A percentile compares a stretch with the other conserved stretches of the same genome.
Evolutionary conservation across 441 rosid species (phyloP).

Genomic region (Geranium incanum): DNA sequence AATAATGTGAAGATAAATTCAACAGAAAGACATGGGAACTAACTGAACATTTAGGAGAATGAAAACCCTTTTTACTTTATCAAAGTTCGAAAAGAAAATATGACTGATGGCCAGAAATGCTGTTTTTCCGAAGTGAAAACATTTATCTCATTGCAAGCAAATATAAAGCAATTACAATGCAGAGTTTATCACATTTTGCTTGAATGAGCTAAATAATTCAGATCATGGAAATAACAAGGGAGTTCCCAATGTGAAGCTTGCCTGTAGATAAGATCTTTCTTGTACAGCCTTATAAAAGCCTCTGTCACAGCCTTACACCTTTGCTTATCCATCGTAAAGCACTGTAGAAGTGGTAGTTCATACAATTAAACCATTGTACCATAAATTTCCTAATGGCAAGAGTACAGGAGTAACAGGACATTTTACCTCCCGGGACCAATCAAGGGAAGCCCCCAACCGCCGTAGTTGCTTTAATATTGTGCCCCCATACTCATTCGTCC

Average conservation of each 20-base stretch:
- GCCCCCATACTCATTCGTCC: constrained; percentile 73
- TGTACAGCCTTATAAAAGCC: constrained; percentile 62
- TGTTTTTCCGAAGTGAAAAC: no score
- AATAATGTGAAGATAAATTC: not conserved
- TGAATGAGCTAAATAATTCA: not conserved
- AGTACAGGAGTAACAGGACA: not conserved
- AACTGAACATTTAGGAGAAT: not conserved
- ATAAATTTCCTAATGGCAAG: not conserved
- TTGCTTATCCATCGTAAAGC: constrained; percentile 89
- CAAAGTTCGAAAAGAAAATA: not conserved
- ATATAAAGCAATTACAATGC: no score
- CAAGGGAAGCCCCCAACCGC: constrained; percentile 81
- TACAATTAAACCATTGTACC: no score
- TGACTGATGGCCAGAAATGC: no score
- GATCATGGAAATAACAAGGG: not conserved
- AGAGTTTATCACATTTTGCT: not conserved
- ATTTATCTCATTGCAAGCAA: no score
- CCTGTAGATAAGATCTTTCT: constrained; percentile 85
- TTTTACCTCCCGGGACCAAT: constrained; percentile 94
- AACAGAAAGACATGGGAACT: not conserved
- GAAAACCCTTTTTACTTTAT: not conserved
- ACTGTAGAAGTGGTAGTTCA: constrained; percentile 31
- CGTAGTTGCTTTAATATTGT: constrained; percentile 65
- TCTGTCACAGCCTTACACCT: constrained; percentile 78
- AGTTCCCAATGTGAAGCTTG: constrained; percentile 18